Percentiles rank a stretch among this genome's conserved stretches.
These are phyloP conservation scores for Nicotiana rustica DNA, from an alignment of 305 asterid species.

Conservation along the genomic window DNA sequence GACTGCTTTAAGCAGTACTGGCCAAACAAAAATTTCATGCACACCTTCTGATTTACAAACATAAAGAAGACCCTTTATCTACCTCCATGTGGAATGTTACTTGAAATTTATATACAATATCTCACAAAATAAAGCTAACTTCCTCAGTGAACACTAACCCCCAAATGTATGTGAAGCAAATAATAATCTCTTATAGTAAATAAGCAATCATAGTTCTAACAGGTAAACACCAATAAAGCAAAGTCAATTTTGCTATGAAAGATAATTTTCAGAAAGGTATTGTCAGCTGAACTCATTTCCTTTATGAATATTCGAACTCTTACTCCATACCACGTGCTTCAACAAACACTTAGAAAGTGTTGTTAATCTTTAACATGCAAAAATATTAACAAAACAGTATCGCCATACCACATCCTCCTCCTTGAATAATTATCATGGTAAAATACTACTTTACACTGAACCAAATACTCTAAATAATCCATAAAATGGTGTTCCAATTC, in stretches of 20 bases:
- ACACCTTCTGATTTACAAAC: neutral
- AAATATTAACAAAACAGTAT: neutral
- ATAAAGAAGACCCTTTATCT: constrained; percentile 11
- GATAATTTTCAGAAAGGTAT: neutral
- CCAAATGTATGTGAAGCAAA: neutral
- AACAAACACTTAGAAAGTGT: constrained; percentile 1
- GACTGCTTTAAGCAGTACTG: neutral
- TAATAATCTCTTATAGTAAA: constrained; percentile 8
- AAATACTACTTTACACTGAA: neutral
- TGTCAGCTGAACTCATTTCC: neutral
- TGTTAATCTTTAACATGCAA: constrained; percentile 12
- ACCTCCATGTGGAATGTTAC: constrained; percentile 14
- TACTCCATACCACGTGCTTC: constrained; percentile 13
- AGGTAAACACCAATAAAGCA: neutral
- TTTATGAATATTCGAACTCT: neutral
- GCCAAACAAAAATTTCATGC: neutral
- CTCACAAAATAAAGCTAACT: constrained; percentile 10
- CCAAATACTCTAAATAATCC: neutral
- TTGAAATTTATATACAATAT: neutral
- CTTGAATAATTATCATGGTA: constrained; percentile 5
- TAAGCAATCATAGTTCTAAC: neutral
- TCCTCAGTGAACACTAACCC: neutral
- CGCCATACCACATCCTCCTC: neutral
- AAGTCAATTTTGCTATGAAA: neutral
- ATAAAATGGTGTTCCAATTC: neutral